phyloP scores from a whole-genome alignment of 768 basidiomycete species.

The Russula lepida region DNA sequence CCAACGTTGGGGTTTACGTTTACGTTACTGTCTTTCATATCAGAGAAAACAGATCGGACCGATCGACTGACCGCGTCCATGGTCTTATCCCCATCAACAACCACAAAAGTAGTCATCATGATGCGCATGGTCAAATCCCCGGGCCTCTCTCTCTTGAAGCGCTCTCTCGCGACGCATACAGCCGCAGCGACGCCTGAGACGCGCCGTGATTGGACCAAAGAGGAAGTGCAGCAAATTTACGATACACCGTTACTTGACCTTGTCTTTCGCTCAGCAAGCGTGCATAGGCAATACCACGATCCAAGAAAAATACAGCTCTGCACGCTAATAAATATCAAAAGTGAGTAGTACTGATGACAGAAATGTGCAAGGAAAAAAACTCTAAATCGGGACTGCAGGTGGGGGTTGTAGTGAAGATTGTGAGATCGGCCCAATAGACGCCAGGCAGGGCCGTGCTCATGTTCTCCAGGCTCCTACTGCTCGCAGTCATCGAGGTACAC shows the following conservation, averaged over 20 bases:
- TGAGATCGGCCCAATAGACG: slow-evolving; percentile 4
- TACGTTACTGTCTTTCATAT: not conserved
- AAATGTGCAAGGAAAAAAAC: slow-evolving; percentile 23
- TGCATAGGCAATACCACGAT: slow-evolving; percentile 84
- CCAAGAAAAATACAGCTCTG: slow-evolving; percentile 90
- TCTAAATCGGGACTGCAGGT: slow-evolving; percentile 38
- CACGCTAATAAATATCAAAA: slow-evolving; percentile 98
- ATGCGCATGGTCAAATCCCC: slow-evolving; percentile 28
- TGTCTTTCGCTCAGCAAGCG: slow-evolving; percentile 74
- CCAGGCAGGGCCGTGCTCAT: slow-evolving; percentile 11
- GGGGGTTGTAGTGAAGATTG: slow-evolving; percentile 97
- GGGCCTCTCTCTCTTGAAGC: slow-evolving; percentile 27
- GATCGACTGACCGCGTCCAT: not conserved
- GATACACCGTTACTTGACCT: slow-evolving; percentile 82
- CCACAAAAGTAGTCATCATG: slow-evolving; percentile 27
- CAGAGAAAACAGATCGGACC: not conserved
- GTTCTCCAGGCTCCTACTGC: slow-evolving; percentile 77
- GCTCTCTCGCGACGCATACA: slow-evolving; percentile 60
- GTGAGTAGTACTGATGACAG: slow-evolving; percentile 41
- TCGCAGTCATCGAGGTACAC: slow-evolving; percentile 94
- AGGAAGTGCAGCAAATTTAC: slow-evolving; percentile 80
- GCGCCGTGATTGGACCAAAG: slow-evolving; percentile 62
- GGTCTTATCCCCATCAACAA: not conserved
- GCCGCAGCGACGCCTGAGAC: slow-evolving; percentile 27
- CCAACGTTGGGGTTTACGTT: slow-evolving; percentile 4